phyloP scores from a whole-genome alignment of 768 basidiomycete species.

The Podaxis pistillaris region DNA sequence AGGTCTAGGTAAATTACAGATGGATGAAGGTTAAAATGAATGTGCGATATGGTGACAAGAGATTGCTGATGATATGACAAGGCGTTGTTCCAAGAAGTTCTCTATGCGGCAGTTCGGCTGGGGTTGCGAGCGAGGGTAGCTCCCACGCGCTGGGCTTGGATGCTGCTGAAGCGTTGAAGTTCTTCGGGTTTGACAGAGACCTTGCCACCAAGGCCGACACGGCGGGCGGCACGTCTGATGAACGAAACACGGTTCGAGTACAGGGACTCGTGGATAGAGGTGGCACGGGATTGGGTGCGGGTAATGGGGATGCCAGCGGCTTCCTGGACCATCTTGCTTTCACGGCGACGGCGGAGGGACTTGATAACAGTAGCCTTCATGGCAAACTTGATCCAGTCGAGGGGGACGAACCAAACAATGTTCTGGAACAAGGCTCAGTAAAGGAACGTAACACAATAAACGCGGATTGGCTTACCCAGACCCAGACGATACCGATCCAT shows the following conservation, averaged over 20 bases:
- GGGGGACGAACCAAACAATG: conserved; percentile 93
- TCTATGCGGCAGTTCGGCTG: conserved; percentile 25
- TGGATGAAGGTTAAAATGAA: conserved; percentile 9
- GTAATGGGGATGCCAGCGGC: conserved; percentile 66
- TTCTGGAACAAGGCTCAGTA: conserved; percentile 48
- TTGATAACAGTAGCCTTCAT: conserved; percentile 95
- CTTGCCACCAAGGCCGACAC: conserved; percentile 84
- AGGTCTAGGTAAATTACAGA: conserved; percentile 13
- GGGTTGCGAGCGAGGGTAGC: conserved; percentile 77
- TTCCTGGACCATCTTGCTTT: conserved; percentile 36
- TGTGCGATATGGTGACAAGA: conserved; percentile 11
- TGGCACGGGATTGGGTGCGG: conserved; percentile 87
- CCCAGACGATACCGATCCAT: conserved; percentile 98
- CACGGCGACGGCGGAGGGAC: conserved; percentile 67
- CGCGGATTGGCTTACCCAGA: conserved; percentile 65
- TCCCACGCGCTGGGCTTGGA: conserved; percentile 78
- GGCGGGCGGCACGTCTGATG: conserved; percentile 81
- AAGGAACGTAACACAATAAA: neutral
- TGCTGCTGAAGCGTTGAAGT: conserved; percentile 79
- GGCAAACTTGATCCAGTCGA: conserved; percentile 94
- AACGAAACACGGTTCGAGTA: conserved; percentile 96
- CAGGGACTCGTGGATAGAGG: conserved; percentile 89
- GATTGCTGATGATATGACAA: conserved; percentile 1
- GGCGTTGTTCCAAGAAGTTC: neutral
- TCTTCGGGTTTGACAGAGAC: conserved; percentile 79